Evolutionary conservation across 73 alveolate genomes (phyloP).

Genomic region (Blepharisma stoltei): DNA sequence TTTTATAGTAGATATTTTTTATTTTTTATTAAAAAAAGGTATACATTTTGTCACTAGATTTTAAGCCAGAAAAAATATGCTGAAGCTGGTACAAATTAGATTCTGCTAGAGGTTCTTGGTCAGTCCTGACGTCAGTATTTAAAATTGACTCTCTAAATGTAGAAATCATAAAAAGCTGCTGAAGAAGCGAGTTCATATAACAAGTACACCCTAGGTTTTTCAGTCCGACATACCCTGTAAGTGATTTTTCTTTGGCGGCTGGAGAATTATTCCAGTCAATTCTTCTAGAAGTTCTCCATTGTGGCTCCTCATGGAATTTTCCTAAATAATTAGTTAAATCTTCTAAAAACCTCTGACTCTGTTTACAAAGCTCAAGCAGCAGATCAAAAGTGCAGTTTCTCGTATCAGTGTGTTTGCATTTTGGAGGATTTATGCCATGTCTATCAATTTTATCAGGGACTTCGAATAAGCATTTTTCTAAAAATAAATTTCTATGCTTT

Average conservation of each 20-base stretch:
- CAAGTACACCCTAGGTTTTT: constrained; percentile 93
- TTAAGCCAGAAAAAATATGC: constrained; percentile 12
- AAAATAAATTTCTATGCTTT: neutral
- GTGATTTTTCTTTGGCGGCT: constrained; percentile 52
- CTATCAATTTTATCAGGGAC: neutral
- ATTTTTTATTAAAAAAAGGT: too few relatives aligned
- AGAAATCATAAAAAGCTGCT: constrained; percentile 90
- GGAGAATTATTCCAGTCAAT: constrained; percentile 68
- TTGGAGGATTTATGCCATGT: constrained; percentile 22
- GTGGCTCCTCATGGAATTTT: constrained; percentile 39
- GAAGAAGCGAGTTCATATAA: constrained; percentile 88
- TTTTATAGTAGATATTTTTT: too few relatives aligned
- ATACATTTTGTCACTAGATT: constrained; percentile 16
- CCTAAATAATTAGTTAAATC: constrained; percentile 7
- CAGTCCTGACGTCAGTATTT: neutral
- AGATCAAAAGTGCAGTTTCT: neutral
- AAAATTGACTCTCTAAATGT: constrained; percentile 45
- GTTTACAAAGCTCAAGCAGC: neutral
- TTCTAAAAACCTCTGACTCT: neutral
- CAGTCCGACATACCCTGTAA: constrained; percentile 84
- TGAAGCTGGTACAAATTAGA: constrained; percentile 3
- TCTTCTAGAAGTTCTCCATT: constrained; percentile 70
- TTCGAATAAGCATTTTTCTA: constrained; percentile 20
- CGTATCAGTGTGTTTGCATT: neutral
- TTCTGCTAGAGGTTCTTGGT: constrained; percentile 1